Percentiles rank a stretch among this genome's conserved stretches.
Conservation (phyloP, 2,329 filamentous ascomycete genomes). For the Coniochaeta sp. region DNA sequence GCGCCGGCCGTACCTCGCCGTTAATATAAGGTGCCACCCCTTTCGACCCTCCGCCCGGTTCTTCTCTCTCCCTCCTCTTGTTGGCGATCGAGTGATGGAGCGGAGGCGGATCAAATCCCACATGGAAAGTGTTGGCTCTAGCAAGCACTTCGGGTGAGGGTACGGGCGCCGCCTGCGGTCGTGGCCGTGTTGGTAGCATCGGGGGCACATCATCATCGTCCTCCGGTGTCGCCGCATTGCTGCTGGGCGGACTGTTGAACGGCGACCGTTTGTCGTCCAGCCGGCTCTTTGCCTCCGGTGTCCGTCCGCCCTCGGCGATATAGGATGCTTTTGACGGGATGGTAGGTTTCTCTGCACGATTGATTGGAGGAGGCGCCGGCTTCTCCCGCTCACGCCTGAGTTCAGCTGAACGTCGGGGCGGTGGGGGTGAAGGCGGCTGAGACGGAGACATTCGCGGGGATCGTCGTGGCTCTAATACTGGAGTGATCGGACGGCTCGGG, state of each 20-base stretch:
- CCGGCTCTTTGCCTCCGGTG: slow-evolving; percentile 25
- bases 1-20: slow-evolving; percentile 35
- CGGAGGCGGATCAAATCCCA: slow-evolving; percentile 43
- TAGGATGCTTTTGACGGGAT: slow-evolving; percentile 22
- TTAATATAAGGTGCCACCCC: slow-evolving; percentile 31
- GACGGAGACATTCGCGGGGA: slow-evolving; percentile 41
- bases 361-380: slow-evolving; percentile 63
- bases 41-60: slow-evolving; percentile 29
- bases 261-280: slow-evolving; percentile 55
- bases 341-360: slow-evolving; percentile 64
- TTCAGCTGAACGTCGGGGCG: slow-evolving; percentile 55
- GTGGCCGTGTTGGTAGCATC: slow-evolving; percentile 40
- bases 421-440: slow-evolving; percentile 55
- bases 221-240: slow-evolving; percentile 37
- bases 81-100: slow-evolving; percentile 39
- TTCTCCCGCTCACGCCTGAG: slow-evolving; percentile 41
- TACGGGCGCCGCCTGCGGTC: slow-evolving; percentile 24
- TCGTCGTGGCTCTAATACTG: slow-evolving; percentile 35
- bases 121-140: slow-evolving; percentile 24
- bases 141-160: slow-evolving; percentile 16
- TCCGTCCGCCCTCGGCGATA: slow-evolving; percentile 13
- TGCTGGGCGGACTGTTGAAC: slow-evolving; percentile 79
- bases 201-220: slow-evolving; percentile 46
- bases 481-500: slow-evolving; percentile 48
- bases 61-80: slow-evolving; percentile 37